Evolutionary conservation across 2,329 filamentous ascomycete species (phyloP), one percentile per base, ranked within the genome.

Genomic region (Calonectria henricotiae): DNA sequence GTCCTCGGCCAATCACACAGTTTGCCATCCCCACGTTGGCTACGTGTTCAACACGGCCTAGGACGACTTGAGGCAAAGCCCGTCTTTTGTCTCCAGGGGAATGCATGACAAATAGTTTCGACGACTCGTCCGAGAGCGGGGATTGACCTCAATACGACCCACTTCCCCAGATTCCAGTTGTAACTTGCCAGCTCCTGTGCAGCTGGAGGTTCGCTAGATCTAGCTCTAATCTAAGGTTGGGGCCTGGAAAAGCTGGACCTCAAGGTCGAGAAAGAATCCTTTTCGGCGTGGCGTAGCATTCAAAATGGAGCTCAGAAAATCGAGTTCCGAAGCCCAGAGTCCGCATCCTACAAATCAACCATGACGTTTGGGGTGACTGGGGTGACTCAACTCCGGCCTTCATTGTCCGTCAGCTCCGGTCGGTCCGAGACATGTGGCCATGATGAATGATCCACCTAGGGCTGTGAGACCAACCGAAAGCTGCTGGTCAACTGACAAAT

Each of bases 81-180:
- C n/a, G 37, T 41, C 27, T 58, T 32, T 58, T 58, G 17, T 44
- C 32, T n/a, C 35, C 49, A 55, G n/a, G 41, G 47, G 47, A 65
- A 55, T 55, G 47, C 62, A 65, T 65, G 62, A 65, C 62, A 65
- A 51, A 65, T 65, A 44, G 37, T 46, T 39, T 64, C 46, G 17
- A 65, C 41, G 47, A 44, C 47, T 65, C 62, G 23, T 63, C 61
- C 44, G 30, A 63, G 43, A 37, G 43, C 61, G 44, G 61, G 61
- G 30, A 23, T 63, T 25, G 12, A 49, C 13, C 61, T 49, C 25
- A 17, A 41, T 1, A 5, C 30, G 32, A n/a, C 51, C 63, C 63
- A 65, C 63, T 65, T 65, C 63, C 63, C 63, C 63, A 30, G 63
- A 58, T 65, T 65, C 13, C 41, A 37, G 49, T 58, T 46, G n/a